Evolutionary conservation across 306 rosid species (phyloP).

Genomic region (Lathyrus tuberosus): DNA sequence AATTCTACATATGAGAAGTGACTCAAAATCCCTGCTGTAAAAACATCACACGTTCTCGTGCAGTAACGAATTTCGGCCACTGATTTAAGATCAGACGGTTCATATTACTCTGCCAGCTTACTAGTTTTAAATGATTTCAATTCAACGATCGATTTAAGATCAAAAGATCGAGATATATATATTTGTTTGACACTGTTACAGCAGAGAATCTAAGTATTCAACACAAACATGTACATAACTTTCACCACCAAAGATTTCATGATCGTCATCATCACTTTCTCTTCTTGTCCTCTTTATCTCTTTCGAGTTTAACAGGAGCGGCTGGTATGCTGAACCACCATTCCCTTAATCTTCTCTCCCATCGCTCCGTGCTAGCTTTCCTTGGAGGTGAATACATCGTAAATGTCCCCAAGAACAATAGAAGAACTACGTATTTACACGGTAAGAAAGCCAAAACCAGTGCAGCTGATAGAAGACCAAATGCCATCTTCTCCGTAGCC

Average conservation of each 20-base stretch:
- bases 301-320: conserved; percentile 89
- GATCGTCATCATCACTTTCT: conserved; percentile 59
- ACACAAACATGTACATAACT: conserved; percentile 38
- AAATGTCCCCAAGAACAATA: conserved; percentile 65
- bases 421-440: conserved; percentile 54
- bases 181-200: background rate
- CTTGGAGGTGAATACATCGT: conserved; percentile 81
- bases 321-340: conserved; percentile 99
- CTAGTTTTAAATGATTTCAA: no score
- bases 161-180: background rate
- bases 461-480: conserved; percentile 58
- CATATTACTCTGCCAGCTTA: no score
- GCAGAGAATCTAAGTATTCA: background rate
- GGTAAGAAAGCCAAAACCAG: conserved; percentile 68
- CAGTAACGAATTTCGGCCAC: background rate
- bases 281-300: conserved; percentile 84
- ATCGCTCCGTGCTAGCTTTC: conserved; percentile 79
- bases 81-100: no score
- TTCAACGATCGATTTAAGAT: background rate
- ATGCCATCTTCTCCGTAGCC: conserved; percentile 80
- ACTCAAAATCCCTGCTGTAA: background rate
- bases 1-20: conserved; percentile 12
- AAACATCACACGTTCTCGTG: background rate
- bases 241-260: conserved; percentile 10
- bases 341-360: conserved; percentile 76